Conservation (phyloP, 768 basidiomycete genomes). For the Phlebiopsis flavidoalba region DNA sequence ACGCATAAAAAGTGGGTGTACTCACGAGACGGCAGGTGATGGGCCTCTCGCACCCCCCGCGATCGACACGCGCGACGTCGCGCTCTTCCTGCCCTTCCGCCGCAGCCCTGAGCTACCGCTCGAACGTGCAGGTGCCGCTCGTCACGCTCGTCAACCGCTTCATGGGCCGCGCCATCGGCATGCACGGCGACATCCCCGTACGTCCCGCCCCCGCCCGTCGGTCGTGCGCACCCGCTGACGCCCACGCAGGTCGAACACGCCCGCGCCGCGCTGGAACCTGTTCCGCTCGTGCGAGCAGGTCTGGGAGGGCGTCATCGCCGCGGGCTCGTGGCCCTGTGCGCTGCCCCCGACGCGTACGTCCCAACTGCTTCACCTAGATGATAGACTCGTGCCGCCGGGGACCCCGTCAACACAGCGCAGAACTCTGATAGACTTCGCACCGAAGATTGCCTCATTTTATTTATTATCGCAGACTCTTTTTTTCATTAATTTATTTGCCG, state of each 20-base stretch:
- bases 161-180: constrained; percentile 40
- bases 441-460: not conserved
- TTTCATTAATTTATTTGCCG: not conserved
- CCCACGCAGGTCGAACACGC: constrained; percentile 38
- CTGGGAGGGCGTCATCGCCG: constrained; percentile 40
- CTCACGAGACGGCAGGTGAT: too few species aligned
- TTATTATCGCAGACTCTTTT: not conserved
- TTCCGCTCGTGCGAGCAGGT: constrained; percentile 46
- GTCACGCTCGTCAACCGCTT: constrained; percentile 37
- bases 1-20: constrained; percentile 37
- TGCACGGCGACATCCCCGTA: constrained; percentile 35
- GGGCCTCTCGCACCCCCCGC: constrained; percentile 39
- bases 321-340: constrained; percentile 49
- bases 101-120: constrained; percentile 34
- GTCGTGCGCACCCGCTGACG: not conserved
- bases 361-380: constrained; percentile 19
- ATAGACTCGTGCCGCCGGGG: not conserved
- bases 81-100: constrained; percentile 46
- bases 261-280: constrained; percentile 45
- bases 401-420: not conserved
- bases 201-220: constrained; percentile 16
- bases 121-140: constrained; percentile 31
- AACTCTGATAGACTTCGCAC: not conserved
- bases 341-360: constrained; percentile 20
- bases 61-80: constrained; percentile 49